Evolutionary conservation across 2,329 filamentous ascomycete genomes (phyloP).

Genomic region (Ophiostoma piceae): DNA sequence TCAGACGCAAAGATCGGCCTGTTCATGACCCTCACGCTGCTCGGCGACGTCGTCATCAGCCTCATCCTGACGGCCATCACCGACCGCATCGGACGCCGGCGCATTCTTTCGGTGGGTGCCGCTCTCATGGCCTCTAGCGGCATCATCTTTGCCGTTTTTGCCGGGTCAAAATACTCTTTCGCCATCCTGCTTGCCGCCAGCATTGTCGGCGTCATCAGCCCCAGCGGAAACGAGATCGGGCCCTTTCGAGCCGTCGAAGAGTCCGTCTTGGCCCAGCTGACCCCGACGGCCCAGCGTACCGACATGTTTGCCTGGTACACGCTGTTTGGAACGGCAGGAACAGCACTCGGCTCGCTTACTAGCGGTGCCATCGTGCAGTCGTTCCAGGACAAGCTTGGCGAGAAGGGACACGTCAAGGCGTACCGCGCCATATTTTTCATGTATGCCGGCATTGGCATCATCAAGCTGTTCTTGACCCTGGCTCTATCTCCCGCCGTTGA

Average conservation of each 20-base stretch:
- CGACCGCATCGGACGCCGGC: constrained; percentile 49
- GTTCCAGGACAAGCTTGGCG: constrained; percentile 30
- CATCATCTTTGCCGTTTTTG: constrained; percentile 54
- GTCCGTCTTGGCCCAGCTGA: constrained; percentile 54
- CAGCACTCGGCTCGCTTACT: constrained; percentile 54
- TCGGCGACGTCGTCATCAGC: constrained; percentile 55
- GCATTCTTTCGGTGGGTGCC: constrained; percentile 51
- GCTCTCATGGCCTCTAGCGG: constrained; percentile 53
- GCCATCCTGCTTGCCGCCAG: constrained; percentile 55
- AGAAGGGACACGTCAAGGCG: constrained; percentile 30
- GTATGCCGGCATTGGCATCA: constrained; percentile 52
- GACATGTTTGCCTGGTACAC: constrained; percentile 61
- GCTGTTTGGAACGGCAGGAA: constrained; percentile 53
- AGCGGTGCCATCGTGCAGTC: constrained; percentile 58
- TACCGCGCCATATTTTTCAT: constrained; percentile 54
- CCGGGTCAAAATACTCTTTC: constrained; percentile 44
- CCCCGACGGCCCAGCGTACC: constrained; percentile 40
- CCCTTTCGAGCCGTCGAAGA: constrained; percentile 60
- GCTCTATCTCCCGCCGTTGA: constrained; percentile 40
- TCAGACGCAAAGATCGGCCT: constrained; percentile 51
- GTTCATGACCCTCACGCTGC: constrained; percentile 61
- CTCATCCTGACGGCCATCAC: constrained; percentile 55
- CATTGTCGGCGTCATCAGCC: constrained; percentile 58
- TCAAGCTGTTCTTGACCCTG: constrained; percentile 52
- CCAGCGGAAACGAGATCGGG: constrained; percentile 60